These are phyloP conservation scores for Globisporangium takayamanum DNA, from an alignment of 352 stramenopile genomes.

Conservation along the genomic window DNA sequence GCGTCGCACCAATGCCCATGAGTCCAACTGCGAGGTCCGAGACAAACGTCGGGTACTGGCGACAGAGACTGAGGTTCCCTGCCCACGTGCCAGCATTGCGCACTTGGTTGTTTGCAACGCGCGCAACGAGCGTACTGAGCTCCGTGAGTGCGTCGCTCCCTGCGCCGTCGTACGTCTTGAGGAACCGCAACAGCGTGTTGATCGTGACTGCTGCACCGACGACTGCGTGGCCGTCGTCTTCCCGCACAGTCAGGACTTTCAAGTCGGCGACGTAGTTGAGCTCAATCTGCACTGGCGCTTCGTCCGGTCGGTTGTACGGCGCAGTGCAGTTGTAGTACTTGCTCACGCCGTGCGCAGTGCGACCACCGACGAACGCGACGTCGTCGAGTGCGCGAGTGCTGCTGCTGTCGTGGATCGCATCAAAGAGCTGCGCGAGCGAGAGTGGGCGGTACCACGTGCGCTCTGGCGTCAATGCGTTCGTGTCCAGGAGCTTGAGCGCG, in stretches of 20 bases:
- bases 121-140: conserved; percentile 29
- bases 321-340: conserved; percentile 56
- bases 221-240: conserved; percentile 26
- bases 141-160: conserved; percentile 46
- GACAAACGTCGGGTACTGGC: conserved; percentile 36
- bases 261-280: conserved; percentile 53
- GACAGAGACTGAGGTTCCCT: conserved; percentile 26
- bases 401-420: conserved; percentile 82
- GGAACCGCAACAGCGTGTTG: conserved; percentile 59
- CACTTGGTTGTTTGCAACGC: conserved; percentile 60
- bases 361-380: conserved; percentile 59
- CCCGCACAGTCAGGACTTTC: conserved; percentile 7
- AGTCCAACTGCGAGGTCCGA: conserved; percentile 63
- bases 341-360: conserved; percentile 37
- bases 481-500: conserved; percentile 21
- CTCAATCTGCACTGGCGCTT: conserved; percentile 20
- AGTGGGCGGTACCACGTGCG: conserved; percentile 33
- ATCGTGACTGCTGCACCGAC: conserved; percentile 65
- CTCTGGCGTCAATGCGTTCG: not conserved
- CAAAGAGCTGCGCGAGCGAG: conserved; percentile 27
- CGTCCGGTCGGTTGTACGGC: conserved; percentile 57
- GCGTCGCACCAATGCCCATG: conserved; percentile 51
- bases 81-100: conserved; percentile 23
- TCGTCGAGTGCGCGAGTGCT: conserved; percentile 10
- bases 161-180: conserved; percentile 64